phyloP scores from a whole-genome alignment of 2,329 filamentous ascomycete species.

The Ceratocystis lukuohia region DNA sequence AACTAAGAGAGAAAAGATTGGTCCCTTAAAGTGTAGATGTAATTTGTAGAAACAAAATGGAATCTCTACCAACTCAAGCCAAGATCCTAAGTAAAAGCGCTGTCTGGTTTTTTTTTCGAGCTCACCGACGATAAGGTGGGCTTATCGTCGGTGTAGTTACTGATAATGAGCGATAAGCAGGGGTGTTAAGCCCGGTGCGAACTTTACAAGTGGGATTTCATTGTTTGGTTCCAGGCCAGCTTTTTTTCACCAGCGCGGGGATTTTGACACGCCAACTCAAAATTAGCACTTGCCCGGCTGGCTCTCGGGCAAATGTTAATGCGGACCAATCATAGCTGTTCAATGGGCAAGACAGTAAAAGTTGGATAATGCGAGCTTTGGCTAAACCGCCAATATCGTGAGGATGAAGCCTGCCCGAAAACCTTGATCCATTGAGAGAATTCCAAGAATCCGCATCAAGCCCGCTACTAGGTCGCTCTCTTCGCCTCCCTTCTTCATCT shows the following conservation, averaged over 20 bases:
- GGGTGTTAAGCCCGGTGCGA: neutral
- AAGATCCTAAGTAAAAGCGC: neutral
- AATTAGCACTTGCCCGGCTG: constrained; percentile 9
- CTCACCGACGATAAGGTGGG: constrained; percentile 14
- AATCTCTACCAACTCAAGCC: constrained; percentile 14
- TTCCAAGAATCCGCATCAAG: neutral
- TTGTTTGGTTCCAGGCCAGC: neutral
- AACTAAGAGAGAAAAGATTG: neutral
- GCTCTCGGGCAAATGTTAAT: constrained; percentile 15
- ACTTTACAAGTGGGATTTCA: neutral
- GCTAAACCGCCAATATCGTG: constrained; percentile 12
- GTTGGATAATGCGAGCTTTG: constrained; percentile 13
- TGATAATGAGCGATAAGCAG: constrained; percentile 13
- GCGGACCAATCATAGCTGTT: constrained; percentile 13
- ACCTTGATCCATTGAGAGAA: constrained; percentile 4
- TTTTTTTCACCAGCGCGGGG: neutral
- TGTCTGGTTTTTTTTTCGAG: constrained; percentile 16
- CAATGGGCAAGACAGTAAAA: constrained; percentile 16
- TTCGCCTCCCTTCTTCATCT: neutral
- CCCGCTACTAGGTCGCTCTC: constrained; percentile 1
- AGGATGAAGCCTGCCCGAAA: neutral
- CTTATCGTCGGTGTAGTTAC: constrained; percentile 16
- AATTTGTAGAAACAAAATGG: neutral
- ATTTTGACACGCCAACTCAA: neutral
- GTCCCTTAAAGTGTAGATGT: constrained; percentile 4